Evolutionary conservation across 1,284 basidiomycete genomes (phyloP).

Genomic region (Boletus calvinii): DNA sequence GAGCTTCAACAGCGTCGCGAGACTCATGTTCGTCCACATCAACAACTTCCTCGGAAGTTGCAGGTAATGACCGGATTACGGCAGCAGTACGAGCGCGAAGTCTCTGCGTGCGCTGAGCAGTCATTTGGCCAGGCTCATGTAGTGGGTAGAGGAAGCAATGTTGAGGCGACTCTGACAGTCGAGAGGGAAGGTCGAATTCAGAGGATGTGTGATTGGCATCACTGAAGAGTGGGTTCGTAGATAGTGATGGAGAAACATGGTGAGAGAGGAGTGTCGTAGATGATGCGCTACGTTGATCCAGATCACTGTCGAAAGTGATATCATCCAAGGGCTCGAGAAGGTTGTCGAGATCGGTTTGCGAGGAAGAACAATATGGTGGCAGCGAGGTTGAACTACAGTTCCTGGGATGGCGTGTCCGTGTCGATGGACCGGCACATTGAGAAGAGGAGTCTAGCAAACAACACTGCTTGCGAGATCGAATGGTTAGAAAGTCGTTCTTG

Average conservation of each 20-base stretch:
- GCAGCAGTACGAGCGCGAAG: conserved; percentile 32
- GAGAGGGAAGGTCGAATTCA: background rate
- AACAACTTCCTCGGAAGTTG: conserved; percentile 23
- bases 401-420: conserved; percentile 8
- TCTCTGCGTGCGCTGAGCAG: conserved; percentile 19
- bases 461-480: conserved; percentile 6
- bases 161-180: conserved; percentile 10
- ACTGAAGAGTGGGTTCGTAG: background rate
- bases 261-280: conserved; percentile 27
- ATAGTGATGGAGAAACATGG: conserved; percentile 7
- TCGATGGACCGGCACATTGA: conserved; percentile 8
- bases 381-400: conserved; percentile 19
- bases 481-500: conserved; percentile 14
- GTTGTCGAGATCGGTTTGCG: conserved; percentile 1
- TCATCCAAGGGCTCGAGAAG: conserved; percentile 15
- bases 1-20: background rate
- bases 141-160: conserved; percentile 14
- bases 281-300: conserved; percentile 22
- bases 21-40: conserved; percentile 15
- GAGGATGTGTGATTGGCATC: conserved; percentile 13
- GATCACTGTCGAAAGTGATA: conserved; percentile 16
- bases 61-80: conserved; percentile 28
- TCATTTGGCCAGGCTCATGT: conserved; percentile 30
- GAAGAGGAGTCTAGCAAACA: conserved; percentile 2
- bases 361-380: background rate